phyloP scores from a whole-genome alignment of 1,139 yeast species.

The Meyerozyma guilliermondii region DNA sequence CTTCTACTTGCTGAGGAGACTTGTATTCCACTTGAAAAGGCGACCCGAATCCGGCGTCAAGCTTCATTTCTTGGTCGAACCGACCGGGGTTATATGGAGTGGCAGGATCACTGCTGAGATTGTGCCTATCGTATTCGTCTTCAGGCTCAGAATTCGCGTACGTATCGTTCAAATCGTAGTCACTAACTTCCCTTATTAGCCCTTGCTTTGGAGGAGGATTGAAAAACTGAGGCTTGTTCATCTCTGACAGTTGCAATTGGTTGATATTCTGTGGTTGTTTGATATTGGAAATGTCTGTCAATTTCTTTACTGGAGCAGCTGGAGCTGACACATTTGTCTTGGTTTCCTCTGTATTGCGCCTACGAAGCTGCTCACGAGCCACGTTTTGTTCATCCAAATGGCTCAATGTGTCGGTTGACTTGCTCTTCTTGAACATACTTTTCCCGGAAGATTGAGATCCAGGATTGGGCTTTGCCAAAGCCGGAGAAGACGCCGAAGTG shows the following conservation, averaged over 20 bases:
- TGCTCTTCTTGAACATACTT: conserved; percentile 23
- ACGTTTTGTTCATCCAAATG: conserved; percentile 4
- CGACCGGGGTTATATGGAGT: conserved; percentile 11
- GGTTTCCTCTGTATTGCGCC: not conserved
- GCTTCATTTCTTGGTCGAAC: conserved; percentile 28
- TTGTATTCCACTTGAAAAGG: conserved; percentile 28
- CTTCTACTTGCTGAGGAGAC: conserved; percentile 4
- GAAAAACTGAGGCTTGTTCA: not conserved
- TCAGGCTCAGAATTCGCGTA: conserved; percentile 6
- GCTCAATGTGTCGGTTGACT: conserved; percentile 16
- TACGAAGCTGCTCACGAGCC: not conserved
- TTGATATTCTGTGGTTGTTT: not conserved
- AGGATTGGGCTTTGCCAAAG: not conserved
- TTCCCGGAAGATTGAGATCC: conserved; percentile 9
- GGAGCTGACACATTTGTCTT: conserved; percentile 4
- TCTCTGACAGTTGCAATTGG: not conserved
- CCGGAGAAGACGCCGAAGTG: not conserved
- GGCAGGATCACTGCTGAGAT: conserved; percentile 25
- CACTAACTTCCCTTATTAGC: conserved; percentile 32
- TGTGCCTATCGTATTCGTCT: conserved; percentile 20
- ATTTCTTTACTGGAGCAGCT: conserved; percentile 1
- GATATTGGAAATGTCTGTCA: not conserved
- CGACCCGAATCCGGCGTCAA: conserved; percentile 26
- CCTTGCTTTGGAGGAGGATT: not conserved
- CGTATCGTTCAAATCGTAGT: conserved; percentile 12